Percentiles rank a stretch among this genome's conserved stretches.
These are phyloP conservation scores for Cymbopogon citratus DNA, from an alignment of 176 grass and related monocot genomes.

Conservation along the genomic window DNA sequence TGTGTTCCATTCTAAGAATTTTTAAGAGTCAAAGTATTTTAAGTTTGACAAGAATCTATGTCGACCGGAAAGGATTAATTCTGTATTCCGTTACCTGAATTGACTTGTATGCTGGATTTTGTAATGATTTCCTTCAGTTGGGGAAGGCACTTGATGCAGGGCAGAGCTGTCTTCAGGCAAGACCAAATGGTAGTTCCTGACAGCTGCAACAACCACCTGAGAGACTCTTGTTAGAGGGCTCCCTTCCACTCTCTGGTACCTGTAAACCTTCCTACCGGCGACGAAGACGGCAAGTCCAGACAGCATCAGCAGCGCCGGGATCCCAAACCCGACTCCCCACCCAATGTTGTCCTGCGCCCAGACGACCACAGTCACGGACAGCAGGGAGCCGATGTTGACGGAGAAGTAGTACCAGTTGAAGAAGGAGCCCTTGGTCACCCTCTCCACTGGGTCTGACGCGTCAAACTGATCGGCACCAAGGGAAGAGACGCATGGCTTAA, in stretches of 20 bases:
- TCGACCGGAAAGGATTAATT: too few relatives aligned
- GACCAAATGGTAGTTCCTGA: neutral
- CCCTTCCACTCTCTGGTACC: constrained; percentile 19
- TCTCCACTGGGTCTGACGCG: neutral
- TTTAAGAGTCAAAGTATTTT: too few relatives aligned
- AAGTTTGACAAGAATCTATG: too few relatives aligned
- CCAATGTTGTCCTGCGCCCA: constrained; percentile 39
- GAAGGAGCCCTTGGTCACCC: constrained; percentile 20
- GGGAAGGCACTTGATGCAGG: neutral
- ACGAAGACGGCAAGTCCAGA: constrained; percentile 15
- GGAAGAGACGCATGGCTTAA: constrained; percentile 36
- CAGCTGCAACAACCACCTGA: constrained; percentile 39
- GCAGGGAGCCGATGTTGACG: constrained; percentile 26
- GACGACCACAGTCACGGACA: constrained; percentile 30
- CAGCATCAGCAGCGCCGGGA: constrained; percentile 12
- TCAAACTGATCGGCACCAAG: constrained; percentile 41
- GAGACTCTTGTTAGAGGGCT: constrained; percentile 35
- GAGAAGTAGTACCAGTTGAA: constrained; percentile 56
- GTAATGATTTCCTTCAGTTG: neutral
- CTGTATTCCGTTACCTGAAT: too few relatives aligned
- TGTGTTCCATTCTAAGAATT: too few relatives aligned
- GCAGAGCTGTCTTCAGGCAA: neutral
- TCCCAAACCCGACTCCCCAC: constrained; percentile 22
- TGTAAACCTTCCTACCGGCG: constrained; percentile 8
- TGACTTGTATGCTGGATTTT: neutral